phyloP scores from a whole-genome alignment of 2,329 filamentous ascomycete species.

The Biscogniauxia sp. region DNA sequence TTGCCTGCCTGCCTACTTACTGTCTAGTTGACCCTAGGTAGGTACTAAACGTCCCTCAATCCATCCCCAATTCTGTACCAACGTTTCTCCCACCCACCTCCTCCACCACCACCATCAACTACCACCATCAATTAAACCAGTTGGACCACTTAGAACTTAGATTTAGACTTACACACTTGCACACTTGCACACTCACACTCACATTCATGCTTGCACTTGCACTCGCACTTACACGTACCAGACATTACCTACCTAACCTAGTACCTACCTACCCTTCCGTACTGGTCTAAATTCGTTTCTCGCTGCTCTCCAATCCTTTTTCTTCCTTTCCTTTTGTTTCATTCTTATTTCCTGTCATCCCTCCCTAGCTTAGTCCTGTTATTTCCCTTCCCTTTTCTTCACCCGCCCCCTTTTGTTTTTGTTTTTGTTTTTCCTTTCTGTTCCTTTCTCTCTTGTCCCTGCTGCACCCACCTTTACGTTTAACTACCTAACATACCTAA shows the following conservation, averaged over 20 bases:
- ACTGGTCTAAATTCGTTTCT: not conserved
- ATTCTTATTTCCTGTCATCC: conserved; percentile 7
- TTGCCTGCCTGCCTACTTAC: too few species aligned
- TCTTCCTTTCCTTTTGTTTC: conserved; percentile 1
- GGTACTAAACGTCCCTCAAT: too few species aligned
- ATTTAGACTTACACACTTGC: not conserved
- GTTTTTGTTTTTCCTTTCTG: conserved; percentile 2
- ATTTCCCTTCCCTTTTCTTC: not conserved
- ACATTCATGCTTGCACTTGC: not conserved
- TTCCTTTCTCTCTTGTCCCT: not conserved
- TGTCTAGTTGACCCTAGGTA: too few species aligned
- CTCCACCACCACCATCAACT: not conserved
- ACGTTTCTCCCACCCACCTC: not conserved
- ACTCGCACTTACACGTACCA: not conserved
- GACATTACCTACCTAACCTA: not conserved
- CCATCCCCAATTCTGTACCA: not conserved
- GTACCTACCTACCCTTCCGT: not conserved
- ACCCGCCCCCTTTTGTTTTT: conserved; percentile 1
- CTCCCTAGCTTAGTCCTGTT: conserved; percentile 10
- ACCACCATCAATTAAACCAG: too few species aligned
- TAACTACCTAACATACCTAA: not conserved
- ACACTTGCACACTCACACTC: not conserved
- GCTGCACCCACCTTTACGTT: not conserved
- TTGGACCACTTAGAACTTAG: not conserved
- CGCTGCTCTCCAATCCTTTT: not conserved